Evolutionary conservation across 768 basidiomycete species (phyloP).

Genomic region (Harrya chromipes): DNA sequence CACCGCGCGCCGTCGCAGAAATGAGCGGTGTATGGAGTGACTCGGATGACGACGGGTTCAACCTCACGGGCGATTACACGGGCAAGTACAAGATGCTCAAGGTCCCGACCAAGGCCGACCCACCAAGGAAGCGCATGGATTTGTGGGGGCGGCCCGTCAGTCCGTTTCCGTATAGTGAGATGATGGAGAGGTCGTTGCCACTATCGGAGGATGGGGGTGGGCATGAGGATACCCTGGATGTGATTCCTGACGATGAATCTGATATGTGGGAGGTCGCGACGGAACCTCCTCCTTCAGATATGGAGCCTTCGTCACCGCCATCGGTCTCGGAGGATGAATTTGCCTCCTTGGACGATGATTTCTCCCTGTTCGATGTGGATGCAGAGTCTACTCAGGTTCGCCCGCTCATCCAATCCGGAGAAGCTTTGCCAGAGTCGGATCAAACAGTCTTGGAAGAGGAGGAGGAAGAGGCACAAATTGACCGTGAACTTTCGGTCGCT

Average conservation of each 20-base stretch:
- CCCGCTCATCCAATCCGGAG: not conserved
- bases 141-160: conserved; percentile 71
- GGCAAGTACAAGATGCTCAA: conserved; percentile 55
- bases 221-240: not conserved
- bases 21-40: conserved; percentile 24
- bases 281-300: conserved; percentile 17
- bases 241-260: conserved; percentile 2
- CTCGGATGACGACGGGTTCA: conserved; percentile 31
- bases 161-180: conserved; percentile 50
- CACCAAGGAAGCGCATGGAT: conserved; percentile 49
- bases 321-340: conserved; percentile 20
- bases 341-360: conserved; percentile 14
- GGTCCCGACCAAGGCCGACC: conserved; percentile 63
- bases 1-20: conserved; percentile 2
- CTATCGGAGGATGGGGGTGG: conserved; percentile 8
- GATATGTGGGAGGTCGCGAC: conserved; percentile 22
- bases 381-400: conserved; percentile 16
- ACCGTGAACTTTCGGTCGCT: conserved; percentile 36
- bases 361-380: conserved; percentile 13
- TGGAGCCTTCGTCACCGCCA: conserved; percentile 6
- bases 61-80: conserved; percentile 59
- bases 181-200: conserved; percentile 29
- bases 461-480: conserved; percentile 32
- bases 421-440: conserved; percentile 10
- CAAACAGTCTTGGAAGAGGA: conserved; percentile 21